Conservation (phyloP, 371 early-diverging fungal species). For the Haplosporangium sp. region DNA sequence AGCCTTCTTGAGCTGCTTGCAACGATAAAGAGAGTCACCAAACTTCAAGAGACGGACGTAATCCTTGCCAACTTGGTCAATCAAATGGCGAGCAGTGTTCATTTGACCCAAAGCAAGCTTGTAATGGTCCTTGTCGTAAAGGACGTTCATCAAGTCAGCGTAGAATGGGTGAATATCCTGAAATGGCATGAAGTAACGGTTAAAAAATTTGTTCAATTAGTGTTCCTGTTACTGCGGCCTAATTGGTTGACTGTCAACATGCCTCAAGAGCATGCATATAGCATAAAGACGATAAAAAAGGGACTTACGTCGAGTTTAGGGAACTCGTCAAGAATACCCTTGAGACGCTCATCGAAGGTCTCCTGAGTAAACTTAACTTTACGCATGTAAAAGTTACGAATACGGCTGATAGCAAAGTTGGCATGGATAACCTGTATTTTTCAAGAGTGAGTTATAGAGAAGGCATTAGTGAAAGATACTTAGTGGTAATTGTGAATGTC, state of each 20-base stretch:
- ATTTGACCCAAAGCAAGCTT: slow-evolving; percentile 99
- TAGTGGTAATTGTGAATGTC: too few relatives aligned
- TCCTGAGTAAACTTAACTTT: slow-evolving; percentile 99
- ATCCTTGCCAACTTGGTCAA: slow-evolving; percentile 98
- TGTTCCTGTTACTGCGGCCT: slow-evolving; percentile 6
- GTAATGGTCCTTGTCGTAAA: slow-evolving; percentile 99
- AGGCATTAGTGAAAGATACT: background rate
- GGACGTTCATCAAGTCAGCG: slow-evolving; percentile 99
- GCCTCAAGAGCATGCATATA: background rate
- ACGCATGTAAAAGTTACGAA: slow-evolving; percentile 99
- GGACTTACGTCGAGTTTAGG: slow-evolving; percentile 96
- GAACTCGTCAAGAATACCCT: slow-evolving; percentile 95
- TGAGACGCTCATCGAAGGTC: slow-evolving; percentile 96
- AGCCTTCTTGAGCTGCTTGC: slow-evolving; percentile 99
- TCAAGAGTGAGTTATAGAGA: background rate
- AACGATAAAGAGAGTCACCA: slow-evolving; percentile 99
- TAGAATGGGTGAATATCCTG: slow-evolving; percentile 99
- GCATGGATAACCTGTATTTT: slow-evolving; percentile 49
- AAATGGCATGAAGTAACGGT: slow-evolving; percentile 3
- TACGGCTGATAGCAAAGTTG: slow-evolving; percentile 72
- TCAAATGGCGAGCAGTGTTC: slow-evolving; percentile 96
- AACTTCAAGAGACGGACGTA: slow-evolving; percentile 99
- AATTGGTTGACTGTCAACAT: background rate
- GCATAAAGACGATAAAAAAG: background rate
- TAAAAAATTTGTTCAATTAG: background rate